These are phyloP conservation scores for Gracilaria domingensis DNA, from an alignment of 23 red algal species.

Conservation along the genomic window DNA sequence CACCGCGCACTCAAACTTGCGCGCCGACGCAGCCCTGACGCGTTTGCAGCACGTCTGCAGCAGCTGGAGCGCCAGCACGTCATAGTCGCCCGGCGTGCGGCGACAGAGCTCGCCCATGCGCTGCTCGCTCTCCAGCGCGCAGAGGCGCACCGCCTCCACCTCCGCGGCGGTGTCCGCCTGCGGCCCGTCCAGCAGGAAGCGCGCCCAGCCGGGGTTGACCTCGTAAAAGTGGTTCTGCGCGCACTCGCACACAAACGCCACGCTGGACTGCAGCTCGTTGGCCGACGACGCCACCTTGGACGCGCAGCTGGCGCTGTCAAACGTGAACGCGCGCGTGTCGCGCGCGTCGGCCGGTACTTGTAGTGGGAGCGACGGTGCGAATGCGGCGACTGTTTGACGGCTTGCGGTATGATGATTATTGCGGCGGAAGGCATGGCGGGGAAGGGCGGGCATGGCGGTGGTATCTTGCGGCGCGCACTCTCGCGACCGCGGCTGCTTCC, in stretches of 20 bases:
- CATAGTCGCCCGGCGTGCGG: constrained; percentile 11
- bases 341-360: too few relatives aligned
- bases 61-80: constrained; percentile 35
- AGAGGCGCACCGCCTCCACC: neutral
- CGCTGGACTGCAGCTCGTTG: too few relatives aligned
- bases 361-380: too few relatives aligned
- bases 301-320: too few relatives aligned
- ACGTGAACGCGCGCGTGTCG: too few relatives aligned
- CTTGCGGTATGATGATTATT: too few relatives aligned
- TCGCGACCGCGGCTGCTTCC: too few relatives aligned
- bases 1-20: neutral
- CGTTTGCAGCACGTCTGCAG: constrained; percentile 54
- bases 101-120: neutral
- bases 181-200: neutral
- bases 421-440: too few relatives aligned
- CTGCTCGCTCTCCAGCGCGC: neutral
- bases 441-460: too few relatives aligned
- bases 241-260: neutral
- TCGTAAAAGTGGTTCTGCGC: neutral
- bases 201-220: neutral
- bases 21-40: neutral
- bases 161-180: neutral
- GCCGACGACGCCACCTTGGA: too few relatives aligned
- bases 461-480: too few relatives aligned
- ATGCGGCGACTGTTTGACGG: too few relatives aligned